Evolutionary conservation across 148 eudicot genomes (phyloP).

Genomic region (Chenopodium album): DNA sequence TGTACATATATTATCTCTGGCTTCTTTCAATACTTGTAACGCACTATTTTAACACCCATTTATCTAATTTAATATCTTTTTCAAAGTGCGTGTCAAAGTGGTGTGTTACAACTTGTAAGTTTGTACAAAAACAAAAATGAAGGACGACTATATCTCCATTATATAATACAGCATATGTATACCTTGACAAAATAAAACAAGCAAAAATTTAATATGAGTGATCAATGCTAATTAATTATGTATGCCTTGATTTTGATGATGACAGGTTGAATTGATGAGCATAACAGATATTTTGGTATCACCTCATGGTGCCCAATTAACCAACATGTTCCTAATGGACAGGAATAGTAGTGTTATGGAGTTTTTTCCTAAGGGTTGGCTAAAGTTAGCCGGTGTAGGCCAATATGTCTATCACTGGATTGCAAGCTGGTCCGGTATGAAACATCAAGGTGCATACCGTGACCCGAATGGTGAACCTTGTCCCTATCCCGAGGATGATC

Average conservation of each 20-base stretch:
- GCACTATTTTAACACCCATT: no score
- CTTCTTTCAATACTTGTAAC: no score
- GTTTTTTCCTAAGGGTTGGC: constrained; percentile 83
- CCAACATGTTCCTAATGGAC: constrained; percentile 80
- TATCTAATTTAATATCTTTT: no score
- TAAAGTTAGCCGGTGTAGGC: constrained; percentile 74
- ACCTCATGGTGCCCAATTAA: constrained; percentile 78
- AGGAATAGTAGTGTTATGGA: constrained; percentile 83
- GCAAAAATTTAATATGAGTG: no score
- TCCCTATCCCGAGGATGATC: constrained; percentile 50
- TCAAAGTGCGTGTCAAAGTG: no score
- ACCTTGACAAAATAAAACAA: no score
- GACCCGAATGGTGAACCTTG: constrained; percentile 50
- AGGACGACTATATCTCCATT: no score
- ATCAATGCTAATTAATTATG: no score
- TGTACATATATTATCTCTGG: no score
- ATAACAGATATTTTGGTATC: constrained; percentile 63
- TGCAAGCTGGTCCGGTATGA: constrained; percentile 81
- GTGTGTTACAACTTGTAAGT: no score
- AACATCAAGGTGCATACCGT: constrained; percentile 63
- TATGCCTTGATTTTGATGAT: background rate
- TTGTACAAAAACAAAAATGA: no score
- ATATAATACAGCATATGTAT: no score
- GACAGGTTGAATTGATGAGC: constrained; percentile 76
- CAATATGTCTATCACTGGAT: constrained; percentile 64